Percentiles rank a stretch among this genome's conserved stretches.
These are phyloP conservation scores for Lactifluus rugatus DNA, from an alignment of 768 basidiomycete genomes.

Conservation along the genomic window DNA sequence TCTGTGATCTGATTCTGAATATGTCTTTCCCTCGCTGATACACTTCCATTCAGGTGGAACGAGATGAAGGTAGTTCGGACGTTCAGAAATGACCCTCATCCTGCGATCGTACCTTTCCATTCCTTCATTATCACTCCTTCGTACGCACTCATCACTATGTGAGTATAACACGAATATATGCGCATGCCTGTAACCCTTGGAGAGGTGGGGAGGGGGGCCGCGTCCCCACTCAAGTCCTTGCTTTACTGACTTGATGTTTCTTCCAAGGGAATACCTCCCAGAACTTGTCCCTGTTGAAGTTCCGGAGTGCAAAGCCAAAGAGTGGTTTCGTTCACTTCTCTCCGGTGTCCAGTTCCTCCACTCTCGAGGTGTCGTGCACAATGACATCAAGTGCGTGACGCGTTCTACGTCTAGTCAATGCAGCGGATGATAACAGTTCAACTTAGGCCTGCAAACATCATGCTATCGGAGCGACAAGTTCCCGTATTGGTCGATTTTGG, in stretches of 20 bases:
- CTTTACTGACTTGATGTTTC: neutral
- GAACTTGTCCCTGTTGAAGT: conserved; percentile 83
- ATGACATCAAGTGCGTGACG: conserved; percentile 80
- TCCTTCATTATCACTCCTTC: conserved; percentile 89
- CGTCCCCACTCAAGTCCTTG: neutral
- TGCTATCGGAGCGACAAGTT: conserved; percentile 65
- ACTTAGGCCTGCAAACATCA: conserved; percentile 81
- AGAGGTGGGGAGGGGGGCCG: neutral
- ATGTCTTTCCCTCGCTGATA: neutral
- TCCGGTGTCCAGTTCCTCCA: conserved; percentile 82
- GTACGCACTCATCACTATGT: conserved; percentile 91
- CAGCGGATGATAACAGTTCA: neutral
- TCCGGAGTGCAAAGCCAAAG: conserved; percentile 60
- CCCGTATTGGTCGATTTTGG: conserved; percentile 95
- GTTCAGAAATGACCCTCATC: conserved; percentile 79
- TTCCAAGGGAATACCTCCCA: conserved; percentile 73
- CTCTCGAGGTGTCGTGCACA: conserved; percentile 75
- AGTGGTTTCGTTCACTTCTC: conserved; percentile 76
- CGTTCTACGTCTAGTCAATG: conserved; percentile 4
- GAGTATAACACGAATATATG: conserved; percentile 26
- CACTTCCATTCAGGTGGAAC: conserved; percentile 61
- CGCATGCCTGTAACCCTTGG: neutral
- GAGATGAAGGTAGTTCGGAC: conserved; percentile 93
- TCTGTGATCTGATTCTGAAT: conserved; percentile 31
- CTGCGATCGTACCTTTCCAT: conserved; percentile 86